Percentiles rank a stretch among this genome's conserved stretches.
Conservation (phyloP, 2,329 filamentous ascomycete genomes). For the Aspergillus neotritici region DNA sequence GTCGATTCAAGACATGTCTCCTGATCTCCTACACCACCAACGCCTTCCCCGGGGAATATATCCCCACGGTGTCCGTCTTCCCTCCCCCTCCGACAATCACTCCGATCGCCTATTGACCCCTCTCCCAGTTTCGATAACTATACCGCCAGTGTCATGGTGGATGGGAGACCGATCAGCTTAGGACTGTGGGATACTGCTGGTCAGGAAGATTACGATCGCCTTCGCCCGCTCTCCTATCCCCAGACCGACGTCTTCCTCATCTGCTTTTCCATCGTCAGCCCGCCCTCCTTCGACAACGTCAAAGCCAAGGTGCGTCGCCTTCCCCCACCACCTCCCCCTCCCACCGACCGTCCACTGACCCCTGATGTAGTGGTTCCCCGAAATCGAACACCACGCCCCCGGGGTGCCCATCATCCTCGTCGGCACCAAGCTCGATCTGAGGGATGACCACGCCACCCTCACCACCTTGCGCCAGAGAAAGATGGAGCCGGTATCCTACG, state of each 20-base stretch:
- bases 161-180: constrained; percentile 94
- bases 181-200: constrained; percentile 98
- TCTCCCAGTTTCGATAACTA: constrained; percentile 86
- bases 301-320: constrained; percentile 74
- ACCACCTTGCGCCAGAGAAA: constrained; percentile 82
- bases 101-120: constrained; percentile 16
- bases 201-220: constrained; percentile 95
- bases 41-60: constrained; percentile 99
- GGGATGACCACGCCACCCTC: constrained; percentile 77
- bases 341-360: constrained; percentile 6
- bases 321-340: neutral
- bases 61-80: constrained; percentile 70
- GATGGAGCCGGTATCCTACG: constrained; percentile 95
- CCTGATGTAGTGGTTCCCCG: constrained; percentile 74
- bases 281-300: constrained; percentile 97
- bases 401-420: constrained; percentile 95
- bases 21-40: constrained; percentile 99
- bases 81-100: constrained; percentile 5
- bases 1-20: constrained; percentile 72
- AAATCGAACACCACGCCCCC: constrained; percentile 94
- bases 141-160: constrained; percentile 97
- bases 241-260: constrained; percentile 98
- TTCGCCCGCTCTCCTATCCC: constrained; percentile 91
- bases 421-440: constrained; percentile 91
- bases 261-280: constrained; percentile 97